Conservation (phyloP, 2,329 filamentous ascomycete genomes). For the Metarhizium album region DNA sequence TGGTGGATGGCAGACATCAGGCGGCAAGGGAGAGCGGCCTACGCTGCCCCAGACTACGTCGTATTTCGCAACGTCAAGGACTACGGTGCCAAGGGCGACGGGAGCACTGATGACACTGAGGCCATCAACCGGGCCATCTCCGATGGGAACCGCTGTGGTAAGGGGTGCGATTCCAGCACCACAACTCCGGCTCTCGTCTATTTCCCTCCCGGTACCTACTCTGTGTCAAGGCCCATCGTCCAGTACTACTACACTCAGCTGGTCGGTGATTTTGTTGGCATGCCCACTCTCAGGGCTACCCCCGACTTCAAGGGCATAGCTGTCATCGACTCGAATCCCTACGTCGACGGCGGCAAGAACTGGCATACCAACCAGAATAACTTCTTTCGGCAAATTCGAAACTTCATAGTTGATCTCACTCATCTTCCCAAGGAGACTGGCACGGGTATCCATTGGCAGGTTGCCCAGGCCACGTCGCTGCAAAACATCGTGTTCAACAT, state of each 20-base stretch:
- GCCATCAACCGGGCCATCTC: slow-evolving; percentile 80
- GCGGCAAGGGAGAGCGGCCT: slow-evolving; percentile 59
- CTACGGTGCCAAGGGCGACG: slow-evolving; percentile 60
- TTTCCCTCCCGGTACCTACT: slow-evolving; percentile 81
- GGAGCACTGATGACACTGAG: slow-evolving; percentile 67
- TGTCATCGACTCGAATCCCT: slow-evolving; percentile 81
- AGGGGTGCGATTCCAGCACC: slow-evolving; percentile 74
- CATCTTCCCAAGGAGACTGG: slow-evolving; percentile 48
- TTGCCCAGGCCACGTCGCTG: slow-evolving; percentile 70
- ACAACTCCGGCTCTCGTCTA: slow-evolving; percentile 79
- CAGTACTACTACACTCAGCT: slow-evolving; percentile 93
- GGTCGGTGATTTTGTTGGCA: slow-evolving; percentile 63
- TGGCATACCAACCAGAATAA: slow-evolving; percentile 76
- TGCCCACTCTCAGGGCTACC: slow-evolving; percentile 66
- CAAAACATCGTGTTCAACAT: slow-evolving; percentile 79
- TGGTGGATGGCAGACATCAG: slow-evolving; percentile 67
- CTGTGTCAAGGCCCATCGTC: slow-evolving; percentile 67
- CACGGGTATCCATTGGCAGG: slow-evolving; percentile 75
- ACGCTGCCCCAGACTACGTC: slow-evolving; percentile 45
- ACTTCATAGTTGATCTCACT: slow-evolving; percentile 70
- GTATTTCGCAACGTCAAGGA: slow-evolving; percentile 70
- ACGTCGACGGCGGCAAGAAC: slow-evolving; percentile 56
- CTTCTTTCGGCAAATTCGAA: slow-evolving; percentile 75
- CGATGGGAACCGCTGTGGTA: slow-evolving; percentile 68
- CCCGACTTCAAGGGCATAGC: slow-evolving; percentile 72